Conservation (phyloP, 2,329 filamentous ascomycete genomes). For the Pyrenophora tritici-repentis region DNA sequence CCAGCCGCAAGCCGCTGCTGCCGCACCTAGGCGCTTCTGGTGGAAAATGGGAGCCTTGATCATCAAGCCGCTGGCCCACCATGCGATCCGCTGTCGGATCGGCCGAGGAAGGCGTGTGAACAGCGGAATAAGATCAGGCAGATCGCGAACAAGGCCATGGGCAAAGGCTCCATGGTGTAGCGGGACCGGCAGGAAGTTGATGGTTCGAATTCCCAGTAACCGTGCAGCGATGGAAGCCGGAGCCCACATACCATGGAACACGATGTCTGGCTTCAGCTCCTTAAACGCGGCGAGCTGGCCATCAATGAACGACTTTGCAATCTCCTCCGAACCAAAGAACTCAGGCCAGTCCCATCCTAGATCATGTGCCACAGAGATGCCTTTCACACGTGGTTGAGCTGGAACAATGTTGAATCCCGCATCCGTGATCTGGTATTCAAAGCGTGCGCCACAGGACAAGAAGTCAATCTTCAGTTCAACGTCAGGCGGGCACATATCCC, state of each 20-base stretch:
- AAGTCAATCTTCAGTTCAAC: conserved; percentile 37
- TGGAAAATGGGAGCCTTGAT: conserved; percentile 40
- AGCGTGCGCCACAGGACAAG: conserved; percentile 37
- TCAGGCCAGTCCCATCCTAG: conserved; percentile 44
- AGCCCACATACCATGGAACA: conserved; percentile 45
- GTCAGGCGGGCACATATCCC: conserved; percentile 34
- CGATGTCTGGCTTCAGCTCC: conserved; percentile 38
- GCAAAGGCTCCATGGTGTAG: conserved; percentile 35
- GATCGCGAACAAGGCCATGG: conserved; percentile 39
- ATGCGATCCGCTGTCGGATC: conserved; percentile 32
- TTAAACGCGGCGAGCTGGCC: conserved; percentile 38
- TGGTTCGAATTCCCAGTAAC: conserved; percentile 37
- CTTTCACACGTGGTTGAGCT: conserved; percentile 37
- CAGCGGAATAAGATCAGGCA: conserved; percentile 41
- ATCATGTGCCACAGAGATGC: conserved; percentile 39
- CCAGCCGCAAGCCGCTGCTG: conserved; percentile 36
- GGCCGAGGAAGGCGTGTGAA: conserved; percentile 39
- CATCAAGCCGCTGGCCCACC: conserved; percentile 35
- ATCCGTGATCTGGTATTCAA: conserved; percentile 39
- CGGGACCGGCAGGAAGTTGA: conserved; percentile 42
- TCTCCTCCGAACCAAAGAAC: conserved; percentile 41
- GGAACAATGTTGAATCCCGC: conserved; percentile 41
- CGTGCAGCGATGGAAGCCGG: conserved; percentile 40
- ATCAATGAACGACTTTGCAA: conserved; percentile 39
- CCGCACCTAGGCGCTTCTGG: conserved; percentile 39